Evolutionary conservation across 2,329 filamentous ascomycete species (phyloP), one percentile per base, ranked within the genome.

Genomic region (Mariannaea sp.): DNA sequence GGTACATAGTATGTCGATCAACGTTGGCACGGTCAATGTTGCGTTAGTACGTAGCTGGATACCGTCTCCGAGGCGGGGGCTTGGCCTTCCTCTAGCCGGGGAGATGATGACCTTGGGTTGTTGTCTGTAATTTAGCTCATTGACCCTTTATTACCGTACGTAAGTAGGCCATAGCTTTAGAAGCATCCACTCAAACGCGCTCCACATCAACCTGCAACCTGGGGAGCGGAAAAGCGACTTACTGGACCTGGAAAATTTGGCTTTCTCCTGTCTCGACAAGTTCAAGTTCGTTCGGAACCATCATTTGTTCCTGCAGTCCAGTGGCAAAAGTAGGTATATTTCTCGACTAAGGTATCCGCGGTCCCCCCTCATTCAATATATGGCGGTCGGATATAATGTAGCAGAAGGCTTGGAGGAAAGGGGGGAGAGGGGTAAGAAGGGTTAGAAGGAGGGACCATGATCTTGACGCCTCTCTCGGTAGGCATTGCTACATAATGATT

Each of bases 71-170:
- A 36, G 27, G 38, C 36, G 38, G 46, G 39, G 36, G 27, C 17
- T 36, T 36, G 20, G 29, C 22, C 17, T n/a, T n/a, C n/a, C n/a
- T n/a, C n/a, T n/a, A 33, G 39, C 40, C 12, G 39, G 38, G 39
- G 51, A 43, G 44, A 49, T 49, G 44, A 49, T 49, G 44, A 49
- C 50, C 39, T 53, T 39, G 48, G 40, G 27, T 27, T 36, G 39
- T 49, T 26, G 46, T 32, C 29, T 42, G 36, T 42, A n/a, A n/a
- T n/a, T n/a, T 49, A 49, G 46, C 36, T 49, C n/a, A 19, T 49
- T 36, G 43, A 32, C 32, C 20, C 43, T 36, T n/a, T 26, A 48
- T 35, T 49, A n/a, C n/a, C n/a, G n/a, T n/a, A n/a, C n/a, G n/a
- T n/a, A n/a, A n/a, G n/a, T n/a, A n/a, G n/a, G n/a, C n/a, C n/a